phyloP scores from a whole-genome alignment of 2,329 filamentous ascomycete species.

The Diaporthe citrichinensis region DNA sequence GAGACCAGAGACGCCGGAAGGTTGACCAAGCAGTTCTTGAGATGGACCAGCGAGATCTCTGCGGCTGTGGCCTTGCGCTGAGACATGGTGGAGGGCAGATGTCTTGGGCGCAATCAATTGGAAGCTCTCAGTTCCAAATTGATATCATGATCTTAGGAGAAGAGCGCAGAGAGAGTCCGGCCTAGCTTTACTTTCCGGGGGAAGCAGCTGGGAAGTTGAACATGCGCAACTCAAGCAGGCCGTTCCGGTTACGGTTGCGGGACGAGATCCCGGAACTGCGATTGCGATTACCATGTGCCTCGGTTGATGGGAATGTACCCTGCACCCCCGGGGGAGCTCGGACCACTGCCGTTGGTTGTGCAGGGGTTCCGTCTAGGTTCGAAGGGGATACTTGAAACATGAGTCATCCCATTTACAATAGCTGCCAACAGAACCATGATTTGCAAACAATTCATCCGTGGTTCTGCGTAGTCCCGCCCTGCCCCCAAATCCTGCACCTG shows the following conservation, averaged over 20 bases:
- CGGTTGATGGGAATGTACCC: not conserved
- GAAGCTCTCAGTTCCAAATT: not conserved
- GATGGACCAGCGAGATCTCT: slow-evolving; percentile 86
- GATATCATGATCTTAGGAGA: not conserved
- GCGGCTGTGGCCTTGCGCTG: slow-evolving; percentile 72
- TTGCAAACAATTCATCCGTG: not conserved
- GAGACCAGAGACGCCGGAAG: slow-evolving; percentile 88
- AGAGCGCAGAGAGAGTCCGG: not conserved
- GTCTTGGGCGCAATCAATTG: not conserved
- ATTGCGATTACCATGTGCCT: slow-evolving; percentile 31
- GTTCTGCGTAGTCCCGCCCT: not conserved
- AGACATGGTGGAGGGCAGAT: slow-evolving; percentile 49
- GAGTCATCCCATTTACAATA: not conserved
- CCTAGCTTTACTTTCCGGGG: not conserved
- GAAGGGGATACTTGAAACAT: not conserved
- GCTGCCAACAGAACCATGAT: accelerated
- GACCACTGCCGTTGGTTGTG: not conserved
- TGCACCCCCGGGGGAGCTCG: slow-evolving; percentile 1
- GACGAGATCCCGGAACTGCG: slow-evolving; percentile 9
- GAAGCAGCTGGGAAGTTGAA: not conserved
- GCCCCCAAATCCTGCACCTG: not conserved
- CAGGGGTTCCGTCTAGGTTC: not conserved
- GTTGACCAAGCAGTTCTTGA: slow-evolving; percentile 97
- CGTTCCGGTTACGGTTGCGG: slow-evolving; percentile 29
- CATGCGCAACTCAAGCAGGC: slow-evolving; percentile 7